phyloP scores from a whole-genome alignment of 2,329 filamentous ascomycete species.

The Claviceps maximensis region DNA sequence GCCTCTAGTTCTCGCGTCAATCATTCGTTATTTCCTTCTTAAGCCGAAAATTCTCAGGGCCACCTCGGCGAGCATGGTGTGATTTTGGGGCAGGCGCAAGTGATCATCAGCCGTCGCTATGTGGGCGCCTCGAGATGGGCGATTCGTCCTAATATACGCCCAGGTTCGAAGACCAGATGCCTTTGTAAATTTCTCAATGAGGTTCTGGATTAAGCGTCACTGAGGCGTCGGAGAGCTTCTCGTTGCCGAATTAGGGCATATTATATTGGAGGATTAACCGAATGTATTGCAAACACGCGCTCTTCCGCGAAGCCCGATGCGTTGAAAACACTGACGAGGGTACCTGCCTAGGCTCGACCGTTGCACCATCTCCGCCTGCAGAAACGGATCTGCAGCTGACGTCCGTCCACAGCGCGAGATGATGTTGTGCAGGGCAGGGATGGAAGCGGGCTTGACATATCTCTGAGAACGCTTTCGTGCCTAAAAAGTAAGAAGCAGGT shows the following conservation, averaged over 20 bases:
- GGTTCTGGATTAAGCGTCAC: not conserved
- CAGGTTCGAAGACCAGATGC: not conserved
- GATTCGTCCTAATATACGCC: not conserved
- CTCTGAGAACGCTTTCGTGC: not conserved
- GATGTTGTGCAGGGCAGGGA: not conserved
- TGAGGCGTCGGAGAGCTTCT: not conserved
- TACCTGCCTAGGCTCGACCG: not conserved
- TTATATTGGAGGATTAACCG: not conserved
- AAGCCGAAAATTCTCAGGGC: not conserved
- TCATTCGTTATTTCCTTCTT: not conserved
- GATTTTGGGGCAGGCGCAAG: not conserved
- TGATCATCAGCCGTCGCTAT: not conserved
- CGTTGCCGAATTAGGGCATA: not conserved
- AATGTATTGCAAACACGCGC: not conserved
- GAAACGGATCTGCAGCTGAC: slow-evolving; percentile 2
- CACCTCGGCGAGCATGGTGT: too few species aligned
- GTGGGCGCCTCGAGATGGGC: not conserved
- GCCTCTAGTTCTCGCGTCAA: not conserved
- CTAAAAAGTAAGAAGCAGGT: not conserved
- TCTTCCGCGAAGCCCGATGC: not conserved
- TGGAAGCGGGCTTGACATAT: not conserved
- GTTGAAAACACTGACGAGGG: not conserved
- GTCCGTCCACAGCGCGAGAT: not conserved
- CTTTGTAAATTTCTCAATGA: not conserved
- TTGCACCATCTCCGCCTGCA: slow-evolving; percentile 4